Evolutionary conservation across 1,139 yeast genomes (phyloP).

Genomic region (Blastobotrys arbuscula): DNA sequence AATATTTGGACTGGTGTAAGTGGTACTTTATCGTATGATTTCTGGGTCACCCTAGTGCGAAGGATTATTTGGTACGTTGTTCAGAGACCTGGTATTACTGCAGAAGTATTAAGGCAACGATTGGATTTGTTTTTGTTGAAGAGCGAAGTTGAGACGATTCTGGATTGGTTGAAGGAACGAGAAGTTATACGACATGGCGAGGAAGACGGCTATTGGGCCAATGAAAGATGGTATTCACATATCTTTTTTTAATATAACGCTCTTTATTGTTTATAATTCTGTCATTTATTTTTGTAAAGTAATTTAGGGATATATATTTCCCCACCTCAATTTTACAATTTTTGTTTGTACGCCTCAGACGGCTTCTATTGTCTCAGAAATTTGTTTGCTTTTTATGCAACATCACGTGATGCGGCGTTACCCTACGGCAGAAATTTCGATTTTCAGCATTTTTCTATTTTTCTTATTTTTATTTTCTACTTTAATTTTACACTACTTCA

Average conservation of each 20-base stretch:
- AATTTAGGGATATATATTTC: too few species aligned
- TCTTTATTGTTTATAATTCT: too few species aligned
- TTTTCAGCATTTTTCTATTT: too few species aligned
- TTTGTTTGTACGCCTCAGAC: too few species aligned
- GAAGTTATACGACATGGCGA: conserved; percentile 39
- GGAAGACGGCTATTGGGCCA: conserved; percentile 46
- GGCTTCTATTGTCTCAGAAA: neutral
- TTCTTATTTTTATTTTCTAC: too few species aligned
- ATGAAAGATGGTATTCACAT: conserved; percentile 47
- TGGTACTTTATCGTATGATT: conserved; percentile 50
- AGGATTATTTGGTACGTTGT: conserved; percentile 49
- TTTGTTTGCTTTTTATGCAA: neutral
- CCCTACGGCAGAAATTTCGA: conserved; percentile 5
- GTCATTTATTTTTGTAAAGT: neutral
- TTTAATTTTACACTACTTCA: too few species aligned
- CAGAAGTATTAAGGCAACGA: conserved; percentile 33
- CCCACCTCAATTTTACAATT: too few species aligned
- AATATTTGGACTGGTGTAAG: conserved; percentile 66
- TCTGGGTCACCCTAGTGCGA: conserved; percentile 57
- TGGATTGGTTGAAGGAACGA: conserved; percentile 53
- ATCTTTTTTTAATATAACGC: conserved; percentile 5
- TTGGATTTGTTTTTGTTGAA: conserved; percentile 42
- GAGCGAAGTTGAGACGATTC: conserved; percentile 46
- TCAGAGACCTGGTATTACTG: conserved; percentile 54
- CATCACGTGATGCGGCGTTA: conserved; percentile 10